Base-by-base conservation (phyloP, 2,329 filamentous ascomycete species). In the Thielaviopsis euricoi region DNA sequence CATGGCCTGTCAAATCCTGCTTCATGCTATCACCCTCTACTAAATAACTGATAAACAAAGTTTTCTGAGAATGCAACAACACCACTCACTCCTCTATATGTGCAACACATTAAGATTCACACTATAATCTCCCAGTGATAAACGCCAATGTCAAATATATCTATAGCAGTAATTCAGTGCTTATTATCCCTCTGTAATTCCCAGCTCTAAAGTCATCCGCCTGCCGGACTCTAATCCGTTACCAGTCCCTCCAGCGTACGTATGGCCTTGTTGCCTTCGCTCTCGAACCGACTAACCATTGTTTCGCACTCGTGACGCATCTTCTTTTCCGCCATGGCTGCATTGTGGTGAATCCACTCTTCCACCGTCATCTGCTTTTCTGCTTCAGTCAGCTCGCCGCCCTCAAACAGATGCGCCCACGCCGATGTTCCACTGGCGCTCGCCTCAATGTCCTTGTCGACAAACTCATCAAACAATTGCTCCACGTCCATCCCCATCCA, bases 331-430 rank as follows among this genome's bases (percentile, higher is more conserved):
- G 87, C 89, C 66, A 84, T 76, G 61, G 79, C 78, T 0, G 93
- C 93, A 63, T 93, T 90, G 70, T 84, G 80, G 59, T 83, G 75
- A 46, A 98, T 86, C 89, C 91, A 98, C 69, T 96, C 83, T 68
- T 95, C 89, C 0, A 97, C 88, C 5, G 83, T 91, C 90, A 98
- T 95, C 43, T 78, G 75, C 73, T 86, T 89, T 73, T 97, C 93
- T 0, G 83, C 80, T 56, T 78, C 86, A 1, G 80, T 85, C 56
- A 98, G 71, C 15, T 79, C 79, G 0, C 75, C 75, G 13, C 80
- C 81, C 46, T 76, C 73, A 17, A 84, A 67, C 25, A 81, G 71
- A 10, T 53, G 71, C 69, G 19, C 72, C 72, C 1, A 73, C 72
- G 0, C 71, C 69, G 58, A 80, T 82, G 63, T 83, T 77, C 65